Conservation (phyloP, 208 protist genomes). For the Angomonas deanei region DNA sequence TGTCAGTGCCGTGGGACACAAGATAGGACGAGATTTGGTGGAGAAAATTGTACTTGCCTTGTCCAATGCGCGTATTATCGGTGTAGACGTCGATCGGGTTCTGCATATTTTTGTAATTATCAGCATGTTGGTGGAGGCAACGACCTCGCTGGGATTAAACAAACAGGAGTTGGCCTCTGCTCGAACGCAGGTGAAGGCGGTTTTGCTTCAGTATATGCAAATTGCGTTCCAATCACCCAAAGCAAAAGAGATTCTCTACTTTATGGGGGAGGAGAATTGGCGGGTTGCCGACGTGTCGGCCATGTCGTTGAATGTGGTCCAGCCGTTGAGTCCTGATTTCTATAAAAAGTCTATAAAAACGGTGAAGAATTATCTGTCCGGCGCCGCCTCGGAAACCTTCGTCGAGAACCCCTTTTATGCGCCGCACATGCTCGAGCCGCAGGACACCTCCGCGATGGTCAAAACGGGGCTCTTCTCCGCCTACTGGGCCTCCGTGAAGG, state of each 20-base stretch:
- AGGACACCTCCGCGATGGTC: conserved; percentile 47
- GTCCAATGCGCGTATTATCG: conserved; percentile 24
- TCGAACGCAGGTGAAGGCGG: conserved; percentile 38
- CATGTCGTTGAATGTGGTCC: conserved; percentile 51
- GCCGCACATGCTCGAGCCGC: conserved; percentile 47
- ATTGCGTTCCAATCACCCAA: conserved; percentile 47
- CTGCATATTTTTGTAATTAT: conserved; percentile 76
- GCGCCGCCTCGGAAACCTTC: neutral
- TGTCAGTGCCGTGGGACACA: conserved; percentile 43
- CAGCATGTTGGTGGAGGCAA: conserved; percentile 65
- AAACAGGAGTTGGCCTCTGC: conserved; percentile 34
- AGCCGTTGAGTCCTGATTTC: conserved; percentile 34
- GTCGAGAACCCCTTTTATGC: conserved; percentile 77
- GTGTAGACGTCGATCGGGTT: conserved; percentile 55
- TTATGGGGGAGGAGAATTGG: conserved; percentile 73
- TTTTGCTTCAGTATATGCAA: conserved; percentile 46
- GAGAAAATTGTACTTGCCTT: conserved; percentile 68
- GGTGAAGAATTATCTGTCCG: conserved; percentile 53
- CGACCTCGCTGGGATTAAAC: conserved; percentile 39
- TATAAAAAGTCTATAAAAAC: conserved; percentile 44
- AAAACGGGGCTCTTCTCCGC: conserved; percentile 52
- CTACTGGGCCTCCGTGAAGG: conserved; percentile 34
- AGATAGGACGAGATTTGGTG: conserved; percentile 58
- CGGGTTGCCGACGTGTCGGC: conserved; percentile 39
- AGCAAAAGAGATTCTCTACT: conserved; percentile 46